Percentiles rank a stretch among this genome's conserved stretches.
Conservation (phyloP, 805 yeast species). For the Ogataea glucozyma region DNA sequence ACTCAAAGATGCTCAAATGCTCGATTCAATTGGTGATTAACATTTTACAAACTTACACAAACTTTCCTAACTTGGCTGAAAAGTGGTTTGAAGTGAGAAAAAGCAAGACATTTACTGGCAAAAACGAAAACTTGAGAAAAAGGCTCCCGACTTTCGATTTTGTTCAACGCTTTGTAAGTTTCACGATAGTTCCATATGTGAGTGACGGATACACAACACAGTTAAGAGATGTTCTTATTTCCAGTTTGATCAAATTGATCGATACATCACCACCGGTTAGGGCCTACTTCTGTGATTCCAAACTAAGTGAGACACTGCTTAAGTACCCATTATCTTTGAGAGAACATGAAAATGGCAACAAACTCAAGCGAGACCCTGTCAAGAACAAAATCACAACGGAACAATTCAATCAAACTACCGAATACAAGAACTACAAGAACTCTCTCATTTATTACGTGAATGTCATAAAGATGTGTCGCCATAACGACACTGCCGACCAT, state of each 20-base stretch:
- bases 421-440: constrained; percentile 13
- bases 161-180: constrained; percentile 14
- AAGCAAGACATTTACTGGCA: constrained; percentile 7
- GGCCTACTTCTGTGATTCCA: constrained; percentile 15
- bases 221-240: constrained; percentile 13
- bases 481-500: constrained; percentile 13
- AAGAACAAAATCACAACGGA: constrained; percentile 19
- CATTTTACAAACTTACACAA: constrained; percentile 14
- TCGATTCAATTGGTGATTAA: constrained; percentile 16
- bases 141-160: constrained; percentile 24
- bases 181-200: constrained; percentile 7
- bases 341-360: constrained; percentile 12
- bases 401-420: constrained; percentile 15
- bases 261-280: constrained; percentile 12
- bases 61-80: constrained; percentile 19
- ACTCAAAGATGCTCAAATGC: constrained; percentile 15
- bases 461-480: constrained; percentile 12
- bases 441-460: constrained; percentile 16
- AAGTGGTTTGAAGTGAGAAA: constrained; percentile 20
- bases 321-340: constrained; percentile 17
- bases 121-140: constrained; percentile 5
- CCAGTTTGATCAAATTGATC: constrained; percentile 11
- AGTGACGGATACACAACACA: constrained; percentile 12
- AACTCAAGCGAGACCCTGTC: constrained; percentile 15
- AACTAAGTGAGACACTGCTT: constrained; percentile 17